Percentiles rank a stretch among this genome's conserved stretches.
These are phyloP conservation scores for Hemileccinum impolitum DNA, from an alignment of 768 basidiomycete species.

Conservation along the genomic window DNA sequence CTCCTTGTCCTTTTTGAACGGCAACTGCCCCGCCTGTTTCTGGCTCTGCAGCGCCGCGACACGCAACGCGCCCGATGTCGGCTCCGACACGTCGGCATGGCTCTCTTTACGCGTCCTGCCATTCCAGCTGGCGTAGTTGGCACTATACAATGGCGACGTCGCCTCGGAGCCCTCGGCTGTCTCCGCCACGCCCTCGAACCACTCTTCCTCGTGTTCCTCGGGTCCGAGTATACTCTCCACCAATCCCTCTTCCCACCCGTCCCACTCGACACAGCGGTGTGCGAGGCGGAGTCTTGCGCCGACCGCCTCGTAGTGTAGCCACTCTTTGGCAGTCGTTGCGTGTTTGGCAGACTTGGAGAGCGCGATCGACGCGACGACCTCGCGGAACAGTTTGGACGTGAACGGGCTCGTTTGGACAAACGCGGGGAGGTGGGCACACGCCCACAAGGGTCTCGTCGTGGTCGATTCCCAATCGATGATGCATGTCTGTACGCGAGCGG, in stretches of 20 bases:
- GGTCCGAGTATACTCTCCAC: conserved; percentile 72
- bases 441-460: conserved; percentile 84
- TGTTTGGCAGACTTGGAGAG: conserved; percentile 20
- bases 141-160: conserved; percentile 4
- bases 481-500: conserved; percentile 53
- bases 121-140: background rate
- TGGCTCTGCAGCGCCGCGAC: conserved; percentile 27
- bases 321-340: conserved; percentile 52
- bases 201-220: conserved; percentile 67
- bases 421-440: conserved; percentile 76
- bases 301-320: conserved; percentile 68
- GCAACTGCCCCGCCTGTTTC: conserved; percentile 45
- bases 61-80: conserved; percentile 19
- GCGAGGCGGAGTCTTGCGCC: conserved; percentile 69
- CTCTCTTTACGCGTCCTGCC: background rate
- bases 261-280: conserved; percentile 83
- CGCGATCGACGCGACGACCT: conserved; percentile 52
- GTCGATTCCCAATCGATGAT: conserved; percentile 92
- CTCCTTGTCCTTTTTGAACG: conserved; percentile 58
- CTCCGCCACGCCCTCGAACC: conserved; percentile 49
- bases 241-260: conserved; percentile 88
- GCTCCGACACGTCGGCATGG: conserved; percentile 6
- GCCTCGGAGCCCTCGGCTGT: conserved; percentile 19
- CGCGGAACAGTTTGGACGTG: conserved; percentile 66
- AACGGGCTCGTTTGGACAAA: conserved; percentile 79